Conservation (phyloP, 2,329 filamentous ascomycete species). For the Mycosphaerella arachidis region DNA sequence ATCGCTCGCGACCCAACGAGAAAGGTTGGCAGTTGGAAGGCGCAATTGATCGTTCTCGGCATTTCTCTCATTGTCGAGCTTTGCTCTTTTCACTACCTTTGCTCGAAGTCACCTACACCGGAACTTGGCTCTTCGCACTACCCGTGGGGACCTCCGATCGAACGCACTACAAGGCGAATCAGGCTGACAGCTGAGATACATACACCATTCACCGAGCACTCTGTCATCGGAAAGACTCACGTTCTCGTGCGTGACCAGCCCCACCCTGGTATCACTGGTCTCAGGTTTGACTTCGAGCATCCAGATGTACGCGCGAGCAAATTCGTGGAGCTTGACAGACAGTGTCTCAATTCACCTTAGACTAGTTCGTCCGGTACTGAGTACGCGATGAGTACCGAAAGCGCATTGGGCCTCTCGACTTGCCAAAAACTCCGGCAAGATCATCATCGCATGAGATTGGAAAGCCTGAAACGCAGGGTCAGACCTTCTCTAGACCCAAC, state of each 20-base stretch:
- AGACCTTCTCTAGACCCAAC: constrained; percentile 5
- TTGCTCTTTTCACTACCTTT: constrained; percentile 8
- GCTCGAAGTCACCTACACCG: background rate
- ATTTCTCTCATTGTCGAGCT: constrained; percentile 11
- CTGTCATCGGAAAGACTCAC: background rate
- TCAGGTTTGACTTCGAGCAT: background rate
- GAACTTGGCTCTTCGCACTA: constrained; percentile 12
- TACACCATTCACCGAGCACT: constrained; percentile 6
- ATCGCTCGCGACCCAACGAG: constrained; percentile 7
- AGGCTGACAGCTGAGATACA: constrained; percentile 16
- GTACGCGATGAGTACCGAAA: constrained; percentile 16
- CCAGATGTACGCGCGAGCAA: constrained; percentile 8
- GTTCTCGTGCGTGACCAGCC: background rate
- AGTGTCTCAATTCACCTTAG: background rate
- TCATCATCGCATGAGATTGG: constrained; percentile 6
- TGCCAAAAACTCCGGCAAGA: constrained; percentile 10
- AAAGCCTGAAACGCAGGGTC: constrained; percentile 19
- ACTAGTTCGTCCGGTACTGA: constrained; percentile 6
- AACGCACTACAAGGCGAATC: constrained; percentile 11
- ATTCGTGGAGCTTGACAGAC: constrained; percentile 1
- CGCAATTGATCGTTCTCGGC: background rate
- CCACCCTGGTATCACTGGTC: background rate
- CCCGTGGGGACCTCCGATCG: constrained; percentile 18
- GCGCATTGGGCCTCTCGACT: constrained; percentile 7
- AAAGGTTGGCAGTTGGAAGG: constrained; percentile 7